A percentile compares a stretch with the other conserved stretches of the same genome.
Conservation (phyloP, 1,139 yeast genomes). For the Trichomonascaceae sp. region DNA sequence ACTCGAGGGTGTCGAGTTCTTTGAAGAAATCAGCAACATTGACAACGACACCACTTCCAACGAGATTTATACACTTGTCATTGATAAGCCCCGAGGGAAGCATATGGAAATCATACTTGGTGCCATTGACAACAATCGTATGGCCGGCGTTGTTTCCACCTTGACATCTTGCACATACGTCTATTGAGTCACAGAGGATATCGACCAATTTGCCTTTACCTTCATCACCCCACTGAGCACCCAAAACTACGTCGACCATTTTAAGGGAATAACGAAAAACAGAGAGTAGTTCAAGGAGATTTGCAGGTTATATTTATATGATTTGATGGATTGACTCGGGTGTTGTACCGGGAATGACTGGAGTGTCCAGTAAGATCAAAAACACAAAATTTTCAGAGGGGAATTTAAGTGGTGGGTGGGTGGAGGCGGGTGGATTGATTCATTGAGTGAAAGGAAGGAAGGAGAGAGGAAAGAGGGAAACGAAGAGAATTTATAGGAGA, state of each 20-base stretch:
- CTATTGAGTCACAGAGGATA: slow-evolving; percentile 85
- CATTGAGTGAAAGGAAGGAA: not conserved
- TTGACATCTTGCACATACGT: slow-evolving; percentile 95
- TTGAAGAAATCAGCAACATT: slow-evolving; percentile 90
- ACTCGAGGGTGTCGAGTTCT: slow-evolving; percentile 75
- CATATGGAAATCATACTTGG: slow-evolving; percentile 97
- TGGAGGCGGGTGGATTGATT: not conserved
- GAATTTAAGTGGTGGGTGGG: not conserved
- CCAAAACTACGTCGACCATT: slow-evolving; percentile 91
- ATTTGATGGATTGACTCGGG: not conserved
- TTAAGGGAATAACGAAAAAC: not conserved
- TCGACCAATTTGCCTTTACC: slow-evolving; percentile 98
- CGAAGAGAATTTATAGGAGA: not conserved
- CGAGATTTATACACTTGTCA: slow-evolving; percentile 78
- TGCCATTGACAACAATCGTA: slow-evolving; percentile 85
- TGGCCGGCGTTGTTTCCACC: slow-evolving; percentile 99
- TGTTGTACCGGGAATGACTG: slow-evolving; percentile 8
- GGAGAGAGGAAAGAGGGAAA: not conserved
- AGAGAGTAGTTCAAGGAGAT: not conserved
- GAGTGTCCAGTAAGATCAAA: slow-evolving; percentile 11
- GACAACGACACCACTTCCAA: slow-evolving; percentile 96
- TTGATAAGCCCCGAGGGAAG: slow-evolving; percentile 95
- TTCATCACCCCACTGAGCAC: slow-evolving; percentile 99
- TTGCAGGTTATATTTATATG: not conserved
- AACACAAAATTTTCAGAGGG: not conserved